phyloP scores from a whole-genome alignment of 768 basidiomycete genomes.

The Lentinus tigrinus region DNA sequence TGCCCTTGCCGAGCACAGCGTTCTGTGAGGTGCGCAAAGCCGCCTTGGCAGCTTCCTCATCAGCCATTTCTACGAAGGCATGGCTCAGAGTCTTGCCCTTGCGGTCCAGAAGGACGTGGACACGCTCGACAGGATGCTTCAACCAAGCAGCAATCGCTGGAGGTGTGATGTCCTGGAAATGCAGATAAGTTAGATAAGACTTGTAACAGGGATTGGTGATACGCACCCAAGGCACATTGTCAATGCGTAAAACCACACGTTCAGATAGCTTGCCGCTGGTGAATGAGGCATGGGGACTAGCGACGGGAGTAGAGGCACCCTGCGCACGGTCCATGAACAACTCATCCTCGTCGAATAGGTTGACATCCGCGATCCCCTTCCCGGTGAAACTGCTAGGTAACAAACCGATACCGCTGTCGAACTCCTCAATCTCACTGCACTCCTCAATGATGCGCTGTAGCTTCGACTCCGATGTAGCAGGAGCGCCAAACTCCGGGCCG shows the following conservation, averaged over 20 bases:
- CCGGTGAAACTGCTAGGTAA: constrained; percentile 30
- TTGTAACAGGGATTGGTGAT: not conserved
- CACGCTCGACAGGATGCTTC: constrained; percentile 65
- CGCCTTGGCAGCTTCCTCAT: constrained; percentile 59
- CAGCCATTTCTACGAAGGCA: constrained; percentile 74
- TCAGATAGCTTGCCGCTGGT: constrained; percentile 4
- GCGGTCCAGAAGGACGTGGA: constrained; percentile 76
- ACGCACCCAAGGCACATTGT: constrained; percentile 86
- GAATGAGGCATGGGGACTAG: constrained; percentile 12
- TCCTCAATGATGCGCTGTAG: constrained; percentile 27
- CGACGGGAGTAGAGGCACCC: constrained; percentile 32
- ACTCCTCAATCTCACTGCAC: constrained; percentile 25
- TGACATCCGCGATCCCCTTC: not conserved
- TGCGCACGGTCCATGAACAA: constrained; percentile 32
- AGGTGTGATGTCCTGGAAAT: constrained; percentile 76
- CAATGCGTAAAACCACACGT: constrained; percentile 69
- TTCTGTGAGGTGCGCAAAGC: constrained; percentile 62
- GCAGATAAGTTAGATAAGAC: too few species aligned
- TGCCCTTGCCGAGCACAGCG: constrained; percentile 71
- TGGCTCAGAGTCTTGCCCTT: constrained; percentile 85
- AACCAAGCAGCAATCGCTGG: constrained; percentile 67
- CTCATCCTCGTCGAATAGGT: constrained; percentile 19
- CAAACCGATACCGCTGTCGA: constrained; percentile 20
- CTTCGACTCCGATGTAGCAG: constrained; percentile 4
- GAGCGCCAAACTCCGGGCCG: not conserved